Evolutionary conservation across 164 flowering plant species (phyloP).

Genomic region (Liriodendron chinense): DNA sequence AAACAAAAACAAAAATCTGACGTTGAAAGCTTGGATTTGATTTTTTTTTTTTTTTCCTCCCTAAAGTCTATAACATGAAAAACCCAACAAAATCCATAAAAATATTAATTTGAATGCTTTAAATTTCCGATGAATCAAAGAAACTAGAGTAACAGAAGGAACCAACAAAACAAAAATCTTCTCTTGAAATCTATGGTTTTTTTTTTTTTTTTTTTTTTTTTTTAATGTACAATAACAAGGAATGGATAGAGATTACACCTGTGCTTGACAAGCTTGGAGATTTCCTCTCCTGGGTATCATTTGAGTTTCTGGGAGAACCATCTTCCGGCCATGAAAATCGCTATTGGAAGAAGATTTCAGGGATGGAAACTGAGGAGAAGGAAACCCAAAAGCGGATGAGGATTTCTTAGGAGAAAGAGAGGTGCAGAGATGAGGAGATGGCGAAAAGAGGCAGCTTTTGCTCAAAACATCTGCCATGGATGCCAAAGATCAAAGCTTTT

Average conservation of each 20-base stretch:
- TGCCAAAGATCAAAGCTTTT: background rate
- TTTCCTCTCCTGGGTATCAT: slow-evolving; percentile 8
- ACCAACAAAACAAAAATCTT: background rate
- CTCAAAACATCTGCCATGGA: slow-evolving; percentile 31
- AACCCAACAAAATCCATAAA: too few relatives aligned
- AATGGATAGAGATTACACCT: slow-evolving; percentile 23
- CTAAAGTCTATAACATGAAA: too few relatives aligned
- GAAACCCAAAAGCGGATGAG: slow-evolving; percentile 6
- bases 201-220: too few relatives aligned
- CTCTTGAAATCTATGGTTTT: background rate
- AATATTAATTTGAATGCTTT: background rate
- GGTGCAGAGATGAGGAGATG: slow-evolving; percentile 9
- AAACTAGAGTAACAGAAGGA: background rate
- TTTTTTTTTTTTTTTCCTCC: too few relatives aligned
- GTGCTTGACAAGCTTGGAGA: slow-evolving; percentile 12
- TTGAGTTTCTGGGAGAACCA: slow-evolving; percentile 11
- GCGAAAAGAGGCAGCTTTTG: slow-evolving; percentile 18
- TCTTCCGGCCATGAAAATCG: slow-evolving; percentile 27
- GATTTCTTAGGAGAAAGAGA: slow-evolving; percentile 14
- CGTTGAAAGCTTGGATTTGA: too few relatives aligned
- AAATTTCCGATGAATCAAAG: background rate
- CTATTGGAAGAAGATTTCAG: slow-evolving; percentile 16
- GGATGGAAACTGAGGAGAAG: slow-evolving; percentile 18
- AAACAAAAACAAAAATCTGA: too few relatives aligned
- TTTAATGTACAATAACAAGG: background rate